Percentiles rank a stretch among this genome's conserved stretches.
These are phyloP conservation scores for Boletus fagicola DNA, from an alignment of 768 basidiomycete species.

Conservation along the genomic window DNA sequence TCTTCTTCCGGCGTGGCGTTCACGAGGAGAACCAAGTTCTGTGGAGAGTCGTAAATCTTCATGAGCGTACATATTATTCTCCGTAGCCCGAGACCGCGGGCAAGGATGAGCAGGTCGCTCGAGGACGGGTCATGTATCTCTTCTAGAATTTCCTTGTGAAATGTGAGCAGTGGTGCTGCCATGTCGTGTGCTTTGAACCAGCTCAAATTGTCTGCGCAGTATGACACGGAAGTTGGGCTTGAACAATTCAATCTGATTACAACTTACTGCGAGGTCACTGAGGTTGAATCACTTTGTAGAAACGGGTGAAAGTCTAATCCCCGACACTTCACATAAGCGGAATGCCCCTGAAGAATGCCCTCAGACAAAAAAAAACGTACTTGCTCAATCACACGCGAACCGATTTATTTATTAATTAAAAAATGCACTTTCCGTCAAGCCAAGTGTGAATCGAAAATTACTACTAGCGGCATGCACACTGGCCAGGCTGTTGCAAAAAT, in stretches of 20 bases:
- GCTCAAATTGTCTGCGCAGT: neutral
- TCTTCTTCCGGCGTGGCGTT: conserved; percentile 87
- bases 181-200: conserved; percentile 9
- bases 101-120: conserved; percentile 74
- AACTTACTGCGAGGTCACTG: neutral
- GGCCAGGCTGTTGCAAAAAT: neutral
- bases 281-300: too few species aligned
- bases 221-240: neutral
- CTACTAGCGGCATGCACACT: too few species aligned
- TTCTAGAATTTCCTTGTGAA: conserved; percentile 66
- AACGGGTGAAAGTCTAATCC: neutral
- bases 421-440: neutral
- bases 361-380: too few species aligned
- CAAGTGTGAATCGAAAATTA: too few species aligned
- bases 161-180: conserved; percentile 48
- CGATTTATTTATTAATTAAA: neutral
- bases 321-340: neutral
- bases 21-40: conserved; percentile 80
- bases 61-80: conserved; percentile 81
- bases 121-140: conserved; percentile 71
- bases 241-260: neutral
- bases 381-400: too few species aligned
- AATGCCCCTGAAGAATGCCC: conserved; percentile 1
- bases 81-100: conserved; percentile 87
- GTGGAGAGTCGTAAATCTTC: conserved; percentile 88